phyloP scores from a whole-genome alignment of 2,329 filamentous ascomycete species.

The Fusarium mangiferae region DNA sequence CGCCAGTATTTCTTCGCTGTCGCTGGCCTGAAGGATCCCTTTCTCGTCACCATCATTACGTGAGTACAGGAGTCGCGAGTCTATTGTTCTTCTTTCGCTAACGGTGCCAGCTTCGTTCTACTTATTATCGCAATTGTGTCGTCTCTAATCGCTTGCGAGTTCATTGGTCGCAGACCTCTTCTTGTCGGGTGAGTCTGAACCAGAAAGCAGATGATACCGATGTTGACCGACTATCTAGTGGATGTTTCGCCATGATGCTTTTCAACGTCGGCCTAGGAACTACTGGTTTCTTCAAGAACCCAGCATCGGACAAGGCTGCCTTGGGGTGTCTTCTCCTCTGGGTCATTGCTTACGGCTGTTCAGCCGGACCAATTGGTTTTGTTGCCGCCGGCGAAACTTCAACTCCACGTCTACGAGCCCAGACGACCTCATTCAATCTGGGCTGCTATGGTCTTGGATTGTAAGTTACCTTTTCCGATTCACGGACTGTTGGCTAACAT shows the following conservation, averaged over 20 bases:
- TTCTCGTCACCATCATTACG: background rate
- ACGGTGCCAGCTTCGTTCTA: background rate
- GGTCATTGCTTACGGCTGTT: background rate
- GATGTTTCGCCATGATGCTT: background rate
- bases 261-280: background rate
- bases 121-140: background rate
- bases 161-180: background rate
- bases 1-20: background rate
- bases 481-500: accelerated
- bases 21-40: background rate
- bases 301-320: background rate
- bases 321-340: background rate
- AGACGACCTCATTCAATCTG: background rate
- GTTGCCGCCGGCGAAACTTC: conserved; percentile 7
- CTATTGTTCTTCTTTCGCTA: background rate
- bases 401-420: background rate
- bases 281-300: background rate
- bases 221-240: background rate
- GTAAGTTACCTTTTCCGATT: background rate
- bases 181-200: background rate
- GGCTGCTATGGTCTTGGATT: background rate
- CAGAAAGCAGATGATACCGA: background rate
- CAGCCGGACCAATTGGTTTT: background rate
- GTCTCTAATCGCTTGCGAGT: background rate
- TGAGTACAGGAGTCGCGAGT: background rate